Evolutionary conservation across 73 alveolate species (phyloP).

Genomic region (Paramecium biaurelia): DNA sequence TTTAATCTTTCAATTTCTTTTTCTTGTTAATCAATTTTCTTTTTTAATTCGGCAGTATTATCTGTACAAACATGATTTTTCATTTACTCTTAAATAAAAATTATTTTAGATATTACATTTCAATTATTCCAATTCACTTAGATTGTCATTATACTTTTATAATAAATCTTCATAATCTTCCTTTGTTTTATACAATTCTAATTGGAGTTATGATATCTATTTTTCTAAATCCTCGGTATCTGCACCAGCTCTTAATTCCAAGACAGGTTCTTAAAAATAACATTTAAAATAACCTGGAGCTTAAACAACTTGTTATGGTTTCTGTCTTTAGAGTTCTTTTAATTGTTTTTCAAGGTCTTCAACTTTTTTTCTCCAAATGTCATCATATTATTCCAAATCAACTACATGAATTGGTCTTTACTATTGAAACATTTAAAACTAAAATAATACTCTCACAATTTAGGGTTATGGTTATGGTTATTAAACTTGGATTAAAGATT

Average conservation of each 20-base stretch:
- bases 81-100: not conserved
- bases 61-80: not conserved
- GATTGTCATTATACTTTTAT: not conserved
- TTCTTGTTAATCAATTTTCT: not conserved
- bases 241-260: not conserved
- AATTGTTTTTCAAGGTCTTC: not conserved
- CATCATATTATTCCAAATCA: not conserved
- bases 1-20: not conserved
- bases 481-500: not conserved
- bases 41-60: not conserved
- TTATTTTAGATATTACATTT: not conserved
- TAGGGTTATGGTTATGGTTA: not conserved
- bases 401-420: slow-evolving; percentile 8
- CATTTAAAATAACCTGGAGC: not conserved
- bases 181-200: not conserved
- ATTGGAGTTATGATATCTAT: not conserved
- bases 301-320: not conserved
- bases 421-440: not conserved
- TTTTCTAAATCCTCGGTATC: not conserved
- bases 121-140: not conserved
- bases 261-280: not conserved
- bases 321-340: not conserved
- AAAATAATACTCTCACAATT: not conserved
- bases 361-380: slow-evolving; percentile 11
- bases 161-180: not conserved